These are phyloP conservation scores for Candida verbasci DNA, from an alignment of 805 yeast genomes.

Conservation along the genomic window DNA sequence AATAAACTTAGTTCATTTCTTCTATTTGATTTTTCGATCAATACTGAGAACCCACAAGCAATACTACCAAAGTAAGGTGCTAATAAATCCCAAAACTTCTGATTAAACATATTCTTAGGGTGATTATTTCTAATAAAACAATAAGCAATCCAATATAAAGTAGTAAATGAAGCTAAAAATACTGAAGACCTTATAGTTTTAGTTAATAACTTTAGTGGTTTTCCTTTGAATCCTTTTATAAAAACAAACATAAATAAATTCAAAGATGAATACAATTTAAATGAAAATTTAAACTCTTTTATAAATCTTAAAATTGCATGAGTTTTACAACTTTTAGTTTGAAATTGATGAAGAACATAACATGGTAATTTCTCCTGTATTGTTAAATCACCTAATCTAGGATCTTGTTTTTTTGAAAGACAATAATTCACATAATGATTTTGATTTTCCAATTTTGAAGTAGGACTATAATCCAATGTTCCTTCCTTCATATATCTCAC, in stretches of 20 bases:
- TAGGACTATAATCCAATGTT: slow-evolving; percentile 18
- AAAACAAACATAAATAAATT: slow-evolving; percentile 21
- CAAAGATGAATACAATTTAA: slow-evolving; percentile 32
- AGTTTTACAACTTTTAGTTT: slow-evolving; percentile 27
- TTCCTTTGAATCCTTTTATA: slow-evolving; percentile 3
- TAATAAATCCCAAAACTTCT: slow-evolving; percentile 23
- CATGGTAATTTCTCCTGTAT: slow-evolving; percentile 23
- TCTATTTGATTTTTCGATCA: slow-evolving; percentile 29
- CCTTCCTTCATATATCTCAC: slow-evolving; percentile 24
- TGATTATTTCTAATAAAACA: slow-evolving; percentile 33
- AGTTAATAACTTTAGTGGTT: slow-evolving; percentile 3
- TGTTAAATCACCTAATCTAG: slow-evolving; percentile 22
- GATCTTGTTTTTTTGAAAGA: slow-evolving; percentile 23
- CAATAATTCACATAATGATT: slow-evolving; percentile 25
- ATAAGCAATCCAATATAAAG: slow-evolving; percentile 36
- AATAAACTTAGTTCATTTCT: slow-evolving; percentile 41
- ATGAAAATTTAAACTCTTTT: slow-evolving; percentile 31
- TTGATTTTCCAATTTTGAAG: slow-evolving; percentile 8
- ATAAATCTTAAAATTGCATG: slow-evolving; percentile 35
- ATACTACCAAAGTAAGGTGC: slow-evolving; percentile 32
- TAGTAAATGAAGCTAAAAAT: slow-evolving; percentile 33
- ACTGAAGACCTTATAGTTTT: slow-evolving; percentile 29
- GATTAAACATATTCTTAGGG: slow-evolving; percentile 20
- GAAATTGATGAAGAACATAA: slow-evolving; percentile 30
- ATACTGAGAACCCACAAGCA: slow-evolving; percentile 31